A percentile compares a stretch with the other conserved stretches of the same genome.
Conservation (phyloP, 106 monocot genomes). For the Acorus calamus region DNA sequence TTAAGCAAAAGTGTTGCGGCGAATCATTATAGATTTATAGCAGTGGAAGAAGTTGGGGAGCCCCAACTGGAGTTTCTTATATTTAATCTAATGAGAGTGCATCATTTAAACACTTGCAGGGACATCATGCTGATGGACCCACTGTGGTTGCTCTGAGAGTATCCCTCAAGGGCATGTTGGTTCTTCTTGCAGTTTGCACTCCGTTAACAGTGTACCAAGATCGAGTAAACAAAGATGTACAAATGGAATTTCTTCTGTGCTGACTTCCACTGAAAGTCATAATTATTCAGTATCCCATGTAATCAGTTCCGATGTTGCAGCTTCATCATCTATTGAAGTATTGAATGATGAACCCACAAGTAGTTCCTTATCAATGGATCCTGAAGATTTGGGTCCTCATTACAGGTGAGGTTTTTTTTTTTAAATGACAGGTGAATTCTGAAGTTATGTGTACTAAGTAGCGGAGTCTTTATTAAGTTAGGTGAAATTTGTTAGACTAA, state of each 20-base stretch:
- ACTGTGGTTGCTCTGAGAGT: constrained; percentile 32
- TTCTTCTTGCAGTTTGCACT: constrained; percentile 32
- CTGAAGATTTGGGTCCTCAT: constrained; percentile 93
- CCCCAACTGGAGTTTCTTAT: constrained; percentile 21
- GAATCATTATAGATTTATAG: constrained; percentile 33
- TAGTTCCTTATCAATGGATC: constrained; percentile 50
- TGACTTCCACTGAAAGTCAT: constrained; percentile 13
- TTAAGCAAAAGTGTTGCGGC: constrained; percentile 55
- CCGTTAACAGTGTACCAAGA: constrained; percentile 27
- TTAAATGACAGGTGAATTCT: too few relatives aligned
- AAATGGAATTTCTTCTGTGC: constrained; percentile 17
- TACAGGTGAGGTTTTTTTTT: constrained; percentile 44
- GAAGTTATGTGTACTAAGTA: too few relatives aligned
- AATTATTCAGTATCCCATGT: constrained; percentile 7
- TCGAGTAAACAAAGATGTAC: constrained; percentile 44
- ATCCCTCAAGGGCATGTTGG: constrained; percentile 25
- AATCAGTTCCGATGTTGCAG: constrained; percentile 4
- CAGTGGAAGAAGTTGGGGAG: constrained; percentile 41
- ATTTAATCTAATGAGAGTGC: constrained; percentile 39
- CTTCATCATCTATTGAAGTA: constrained; percentile 19
- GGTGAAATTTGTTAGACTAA: too few relatives aligned
- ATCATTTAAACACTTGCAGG: constrained; percentile 34
- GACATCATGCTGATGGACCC: constrained; percentile 35
- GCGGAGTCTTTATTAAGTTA: too few relatives aligned
- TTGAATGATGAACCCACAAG: constrained; percentile 37